These are phyloP conservation scores for Fusarium incarnatum DNA, from an alignment of 2,329 filamentous ascomycete species.

Conservation along the genomic window DNA sequence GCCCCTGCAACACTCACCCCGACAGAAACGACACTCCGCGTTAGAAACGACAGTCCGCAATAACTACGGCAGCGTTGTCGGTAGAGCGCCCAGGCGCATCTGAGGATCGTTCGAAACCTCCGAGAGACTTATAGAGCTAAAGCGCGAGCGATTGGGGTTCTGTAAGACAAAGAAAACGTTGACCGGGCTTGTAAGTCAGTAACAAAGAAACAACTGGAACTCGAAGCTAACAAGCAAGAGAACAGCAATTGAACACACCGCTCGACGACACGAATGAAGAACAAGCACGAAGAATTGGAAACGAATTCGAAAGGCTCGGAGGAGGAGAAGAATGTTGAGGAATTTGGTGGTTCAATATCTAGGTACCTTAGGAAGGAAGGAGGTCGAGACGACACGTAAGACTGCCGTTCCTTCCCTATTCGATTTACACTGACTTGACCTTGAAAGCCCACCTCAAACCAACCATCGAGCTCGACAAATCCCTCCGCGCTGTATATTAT, in stretches of 20 bases:
- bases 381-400: constrained; percentile 11
- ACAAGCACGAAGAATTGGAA: background rate
- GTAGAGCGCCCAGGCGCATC: fast-evolving
- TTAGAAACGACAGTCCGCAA: background rate
- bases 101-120: fast-evolving
- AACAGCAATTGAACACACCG: background rate
- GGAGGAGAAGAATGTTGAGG: background rate
- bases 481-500: fast-evolving
- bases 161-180: background rate
- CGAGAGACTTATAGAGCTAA: background rate
- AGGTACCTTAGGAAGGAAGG: background rate
- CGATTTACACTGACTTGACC: background rate
- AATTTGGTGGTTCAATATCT: background rate
- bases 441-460: background rate
- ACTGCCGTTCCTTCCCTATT: background rate
- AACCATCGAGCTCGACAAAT: fast-evolving
- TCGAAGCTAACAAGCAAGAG: background rate
- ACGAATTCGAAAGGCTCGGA: fast-evolving
- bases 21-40: background rate
- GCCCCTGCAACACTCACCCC: background rate
- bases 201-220: background rate
- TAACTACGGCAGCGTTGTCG: background rate
- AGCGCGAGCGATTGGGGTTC: background rate
- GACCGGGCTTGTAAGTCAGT: background rate
- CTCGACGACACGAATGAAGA: background rate